Evolutionary conservation across 768 basidiomycete genomes (phyloP), one percentile per base, ranked within the genome.

Genomic region (Russula virescens): DNA sequence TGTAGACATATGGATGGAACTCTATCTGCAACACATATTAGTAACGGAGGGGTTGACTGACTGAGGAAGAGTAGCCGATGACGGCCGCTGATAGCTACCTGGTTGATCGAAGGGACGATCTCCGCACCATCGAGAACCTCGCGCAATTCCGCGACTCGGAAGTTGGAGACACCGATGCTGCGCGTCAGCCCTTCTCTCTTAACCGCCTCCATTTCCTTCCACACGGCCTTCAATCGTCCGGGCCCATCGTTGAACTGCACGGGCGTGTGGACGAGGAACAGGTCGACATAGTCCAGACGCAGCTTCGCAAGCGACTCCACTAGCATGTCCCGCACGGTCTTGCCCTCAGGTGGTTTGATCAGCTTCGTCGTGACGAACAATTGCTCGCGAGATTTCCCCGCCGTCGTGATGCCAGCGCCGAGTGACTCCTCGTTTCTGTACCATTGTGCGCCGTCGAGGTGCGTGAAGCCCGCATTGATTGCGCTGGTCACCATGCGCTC

Each of bases 141-240:
- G 56, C 78, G 72, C 50, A 85, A 70, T 28, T 81, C 71, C 47
- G 73, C 67, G 21, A 75, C 69, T 19, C 73, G 74, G 69, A 80
- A 81, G 73, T 86, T 86, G n/a, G 81, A 81, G 18, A 86, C 80
- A 5, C 84, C 83, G 46, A 81, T 78, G 55, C 67, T 73, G 67
- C 68, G 73, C 23, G 70, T 59, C 34, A 77, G 68, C 3, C 82
- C 82, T 60, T 76, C 75, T 53, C 71, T 68, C 69, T 79, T 74
- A 52, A 77, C 54, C 13, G 69, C 74, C 63, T 80, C 79, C 70
- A 82, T 71, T 47, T 72, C 69, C 64, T 74, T 74, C 81, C 81
- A 82, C 40, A 75, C 70, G n/a, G 68, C 69, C 60, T 74, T 73
- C 56, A 79, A 60, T 25, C 51, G 23, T 31, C 69, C 60, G 31